Evolutionary conservation across 768 basidiomycete genomes (phyloP).

Genomic region (Suillus americanus): DNA sequence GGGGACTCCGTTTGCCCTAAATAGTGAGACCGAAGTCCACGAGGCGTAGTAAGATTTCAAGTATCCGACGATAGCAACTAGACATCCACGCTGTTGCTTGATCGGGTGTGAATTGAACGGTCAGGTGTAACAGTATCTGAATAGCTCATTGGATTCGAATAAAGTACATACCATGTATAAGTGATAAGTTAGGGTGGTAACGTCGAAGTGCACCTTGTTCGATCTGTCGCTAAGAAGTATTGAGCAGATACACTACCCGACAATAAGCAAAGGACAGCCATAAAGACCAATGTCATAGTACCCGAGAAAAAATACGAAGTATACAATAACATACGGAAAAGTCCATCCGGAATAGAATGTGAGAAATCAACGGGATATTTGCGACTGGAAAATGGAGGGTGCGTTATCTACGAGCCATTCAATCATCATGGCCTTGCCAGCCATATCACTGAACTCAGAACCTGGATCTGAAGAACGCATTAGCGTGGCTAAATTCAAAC

Average conservation of each 20-base stretch:
- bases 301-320: constrained; percentile 14
- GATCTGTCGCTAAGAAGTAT: background rate
- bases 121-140: background rate
- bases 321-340: constrained; percentile 29
- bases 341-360: constrained; percentile 8
- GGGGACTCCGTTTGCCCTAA: background rate
- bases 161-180: background rate
- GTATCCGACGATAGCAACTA: background rate
- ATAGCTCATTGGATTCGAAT: background rate
- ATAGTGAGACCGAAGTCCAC: background rate
- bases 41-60: background rate
- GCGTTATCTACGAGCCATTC: constrained; percentile 97
- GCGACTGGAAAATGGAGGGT: constrained; percentile 43
- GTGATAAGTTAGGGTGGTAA: background rate
- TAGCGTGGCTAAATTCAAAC: constrained; percentile 70
- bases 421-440: constrained; percentile 88
- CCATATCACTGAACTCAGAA: constrained; percentile 97
- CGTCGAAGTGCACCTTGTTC: background rate
- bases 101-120: background rate
- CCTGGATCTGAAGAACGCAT: constrained; percentile 86
- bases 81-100: background rate
- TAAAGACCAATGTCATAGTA: background rate
- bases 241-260: background rate
- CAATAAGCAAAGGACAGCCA: background rate
- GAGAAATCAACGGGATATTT: constrained; percentile 15